Evolutionary conservation across 2,329 filamentous ascomycete genomes (phyloP), one percentile per base, ranked within the genome.

Genomic region (Ophiostoma sp.): DNA sequence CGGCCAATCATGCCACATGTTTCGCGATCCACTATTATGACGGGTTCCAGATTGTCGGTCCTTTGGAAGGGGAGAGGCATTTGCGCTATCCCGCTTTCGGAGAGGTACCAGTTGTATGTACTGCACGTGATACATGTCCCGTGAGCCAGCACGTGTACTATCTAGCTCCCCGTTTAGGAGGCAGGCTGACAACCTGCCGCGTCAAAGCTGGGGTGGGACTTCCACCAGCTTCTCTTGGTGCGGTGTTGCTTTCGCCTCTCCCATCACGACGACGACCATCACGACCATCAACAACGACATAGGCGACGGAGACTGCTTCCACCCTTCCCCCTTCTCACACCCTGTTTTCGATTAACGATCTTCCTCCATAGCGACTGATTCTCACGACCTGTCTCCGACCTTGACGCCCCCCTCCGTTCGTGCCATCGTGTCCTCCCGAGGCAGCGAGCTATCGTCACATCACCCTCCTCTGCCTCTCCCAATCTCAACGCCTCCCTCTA

Each of bases 101-200:
- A 14, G 4, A 40, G 60, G 6, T 42, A 27, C 27, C 1, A 9
- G 6, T 3, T 42, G n/a, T n/a, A 5, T 62, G 4, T 7, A 5
- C 4, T 8, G 14, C 60, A 42, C 40, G 60, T 63, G 60, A 42
- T n/a, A 27, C 27, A 7, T 5, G 3, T 63, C 60, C 11, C 16
- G 1, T 9, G 18, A 55, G 1, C 4, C 38, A 27, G 45, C 63
- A 64, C 63, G 63, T 64, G 60, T 1, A 40, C 3, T 2, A 38
- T 5, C 14, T n/a, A 40, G 14, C 36, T 40, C 12, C 1, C 5
- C 9, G 58, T 38, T 18, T 18, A 11, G 12, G 16, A 65, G 45
- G 64, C 68, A 69, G 68, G 68, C 68, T 69, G 68, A 69, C 68
- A 69, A 65, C 66, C 40, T 67, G 68, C 68, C 68, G 68, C 68